Conservation (phyloP, 2,329 filamentous ascomycete genomes). For the Gliomastix tumulicola region DNA sequence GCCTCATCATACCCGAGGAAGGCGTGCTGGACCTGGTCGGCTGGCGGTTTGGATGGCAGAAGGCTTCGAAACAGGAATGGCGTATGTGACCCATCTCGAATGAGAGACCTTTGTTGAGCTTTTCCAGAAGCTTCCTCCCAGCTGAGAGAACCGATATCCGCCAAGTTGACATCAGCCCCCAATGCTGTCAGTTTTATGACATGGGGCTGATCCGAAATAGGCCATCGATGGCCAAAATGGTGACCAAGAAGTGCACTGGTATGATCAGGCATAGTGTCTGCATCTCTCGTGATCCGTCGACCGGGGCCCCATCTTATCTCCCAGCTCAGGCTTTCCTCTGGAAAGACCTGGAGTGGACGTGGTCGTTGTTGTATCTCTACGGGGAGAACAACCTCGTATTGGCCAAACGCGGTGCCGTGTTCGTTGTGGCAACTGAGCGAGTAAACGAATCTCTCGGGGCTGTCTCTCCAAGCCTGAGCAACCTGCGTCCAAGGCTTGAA, state of each 20-base stretch:
- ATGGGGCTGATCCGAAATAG: conserved; percentile 26
- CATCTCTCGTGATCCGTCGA: conserved; percentile 9
- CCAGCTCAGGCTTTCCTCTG: conserved; percentile 27
- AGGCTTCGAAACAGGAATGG: conserved; percentile 34
- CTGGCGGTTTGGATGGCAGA: conserved; percentile 35
- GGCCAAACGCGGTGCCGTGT: conserved; percentile 17
- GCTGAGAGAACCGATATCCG: conserved; percentile 18
- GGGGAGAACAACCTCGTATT: conserved; percentile 38
- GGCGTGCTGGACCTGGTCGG: conserved; percentile 27
- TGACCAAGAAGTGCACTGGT: conserved; percentile 36
- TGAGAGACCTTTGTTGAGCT: too few relatives aligned
- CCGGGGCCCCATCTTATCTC: conserved; percentile 12
- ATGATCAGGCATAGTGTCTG: conserved; percentile 25
- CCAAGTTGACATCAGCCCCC: conserved; percentile 13
- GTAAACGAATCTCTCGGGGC: conserved; percentile 13
- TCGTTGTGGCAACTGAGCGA: conserved; percentile 25
- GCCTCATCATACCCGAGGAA: conserved; percentile 27
- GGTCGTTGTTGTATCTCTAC: too few relatives aligned
- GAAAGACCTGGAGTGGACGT: conserved; percentile 29
- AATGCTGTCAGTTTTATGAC: conserved; percentile 32
- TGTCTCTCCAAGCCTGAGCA: conserved; percentile 31
- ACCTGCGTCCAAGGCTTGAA: conserved; percentile 40
- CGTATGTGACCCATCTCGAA: conserved; percentile 25
- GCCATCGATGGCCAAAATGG: conserved; percentile 41
- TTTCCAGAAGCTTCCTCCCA: conserved; percentile 23